Evolutionary conservation across 345 rosid genomes (phyloP).

Genomic region (Brassica rapa): DNA sequence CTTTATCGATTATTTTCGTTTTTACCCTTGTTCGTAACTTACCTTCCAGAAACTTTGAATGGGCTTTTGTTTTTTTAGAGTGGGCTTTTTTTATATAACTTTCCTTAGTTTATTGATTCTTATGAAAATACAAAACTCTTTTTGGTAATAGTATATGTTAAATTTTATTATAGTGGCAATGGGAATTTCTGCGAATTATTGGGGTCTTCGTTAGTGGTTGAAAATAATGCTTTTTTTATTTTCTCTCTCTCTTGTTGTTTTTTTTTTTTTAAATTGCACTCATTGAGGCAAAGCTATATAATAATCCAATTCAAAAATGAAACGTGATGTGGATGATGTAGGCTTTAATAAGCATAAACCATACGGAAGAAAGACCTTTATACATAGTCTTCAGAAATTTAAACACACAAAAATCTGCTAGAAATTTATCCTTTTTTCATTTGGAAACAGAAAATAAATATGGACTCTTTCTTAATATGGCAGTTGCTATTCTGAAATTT

Average conservation of each 20-base stretch:
- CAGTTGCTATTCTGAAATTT: background rate
- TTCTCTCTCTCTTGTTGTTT: background rate
- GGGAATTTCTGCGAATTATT: slow-evolving; percentile 21
- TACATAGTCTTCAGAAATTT: background rate
- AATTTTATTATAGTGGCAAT: slow-evolving; percentile 5
- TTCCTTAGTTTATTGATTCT: slow-evolving; percentile 7
- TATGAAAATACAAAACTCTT: background rate
- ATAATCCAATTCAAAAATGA: background rate
- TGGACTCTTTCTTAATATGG: background rate
- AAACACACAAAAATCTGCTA: background rate
- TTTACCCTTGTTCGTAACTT: slow-evolving; percentile 20
- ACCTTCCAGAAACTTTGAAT: slow-evolving; percentile 31
- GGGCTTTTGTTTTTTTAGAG: slow-evolving; percentile 13
- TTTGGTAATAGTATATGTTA: background rate
- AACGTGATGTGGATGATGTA: background rate
- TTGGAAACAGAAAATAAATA: background rate
- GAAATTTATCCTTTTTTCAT: background rate
- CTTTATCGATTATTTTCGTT: slow-evolving; percentile 14
- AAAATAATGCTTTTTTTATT: background rate
- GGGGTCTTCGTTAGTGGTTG: slow-evolving; percentile 20
- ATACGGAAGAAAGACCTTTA: background rate
- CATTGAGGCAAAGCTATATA: slow-evolving; percentile 4
- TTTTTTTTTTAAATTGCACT: slow-evolving; percentile 5
- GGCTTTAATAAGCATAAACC: background rate
- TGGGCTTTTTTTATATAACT: slow-evolving; percentile 42